A percentile compares a stretch with the other conserved stretches of the same genome.
Conservation (phyloP, 2,329 filamentous ascomycete species). For the Beauveria medogensis region DNA sequence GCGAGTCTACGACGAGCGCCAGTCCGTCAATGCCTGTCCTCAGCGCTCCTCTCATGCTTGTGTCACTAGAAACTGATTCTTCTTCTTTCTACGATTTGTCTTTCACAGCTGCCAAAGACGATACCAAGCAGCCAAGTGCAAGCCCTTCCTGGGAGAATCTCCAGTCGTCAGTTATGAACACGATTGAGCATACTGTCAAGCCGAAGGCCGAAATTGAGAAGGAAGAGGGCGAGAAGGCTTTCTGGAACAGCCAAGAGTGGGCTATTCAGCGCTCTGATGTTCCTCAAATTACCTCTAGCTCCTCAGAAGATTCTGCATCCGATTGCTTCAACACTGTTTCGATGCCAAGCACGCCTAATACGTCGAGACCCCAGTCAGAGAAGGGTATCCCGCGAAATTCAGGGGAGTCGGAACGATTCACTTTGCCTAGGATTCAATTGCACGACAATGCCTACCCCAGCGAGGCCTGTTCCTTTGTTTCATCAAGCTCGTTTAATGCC, state of each 20-base stretch:
- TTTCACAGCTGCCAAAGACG: background rate
- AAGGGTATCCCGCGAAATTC: conserved; percentile 20
- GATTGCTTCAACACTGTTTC: conserved; percentile 30
- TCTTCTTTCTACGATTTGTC: background rate
- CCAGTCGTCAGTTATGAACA: conserved; percentile 15
- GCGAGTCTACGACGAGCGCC: conserved; percentile 15
- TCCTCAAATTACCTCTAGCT: conserved; percentile 18
- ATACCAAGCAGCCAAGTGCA: conserved; percentile 5
- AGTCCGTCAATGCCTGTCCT: conserved; percentile 6
- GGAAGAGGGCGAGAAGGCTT: conserved; percentile 4
- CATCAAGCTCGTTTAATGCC: background rate
- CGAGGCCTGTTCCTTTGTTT: conserved; percentile 8
- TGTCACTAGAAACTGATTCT: background rate
- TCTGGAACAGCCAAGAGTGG: conserved; percentile 10
- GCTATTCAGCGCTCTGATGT: conserved; percentile 11
- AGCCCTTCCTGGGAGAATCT: conserved; percentile 16
- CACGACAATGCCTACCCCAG: conserved; percentile 11
- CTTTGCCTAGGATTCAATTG: conserved; percentile 6
- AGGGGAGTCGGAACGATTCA: background rate
- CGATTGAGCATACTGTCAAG: conserved; percentile 14
- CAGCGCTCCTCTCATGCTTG: background rate
- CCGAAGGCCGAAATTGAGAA: conserved; percentile 2
- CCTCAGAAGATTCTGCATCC: conserved; percentile 30
- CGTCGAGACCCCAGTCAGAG: conserved; percentile 33
- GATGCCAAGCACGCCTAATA: conserved; percentile 30